A percentile compares a stretch with the other conserved stretches of the same genome.
Evolutionary conservation across 805 yeast species (phyloP).

Genomic region (Cyberlindnera mycetangii): DNA sequence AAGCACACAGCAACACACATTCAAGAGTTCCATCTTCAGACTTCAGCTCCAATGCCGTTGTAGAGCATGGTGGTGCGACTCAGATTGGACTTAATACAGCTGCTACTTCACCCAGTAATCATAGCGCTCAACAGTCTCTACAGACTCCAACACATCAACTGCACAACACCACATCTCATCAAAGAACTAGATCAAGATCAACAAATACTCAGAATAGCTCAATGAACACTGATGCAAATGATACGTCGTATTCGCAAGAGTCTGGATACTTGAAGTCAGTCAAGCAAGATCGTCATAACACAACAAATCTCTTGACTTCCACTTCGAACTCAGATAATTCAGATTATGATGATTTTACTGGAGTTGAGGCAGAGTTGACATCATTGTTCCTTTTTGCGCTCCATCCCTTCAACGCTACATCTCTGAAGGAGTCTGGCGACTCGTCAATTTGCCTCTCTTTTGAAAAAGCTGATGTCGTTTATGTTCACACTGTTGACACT

Average conservation of each 20-base stretch:
- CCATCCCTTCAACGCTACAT: constrained; percentile 55
- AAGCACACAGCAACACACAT: background rate
- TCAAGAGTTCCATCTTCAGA: background rate
- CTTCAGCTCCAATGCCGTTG: background rate
- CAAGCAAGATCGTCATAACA: constrained; percentile 66
- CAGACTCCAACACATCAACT: background rate
- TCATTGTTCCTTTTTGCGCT: constrained; percentile 54
- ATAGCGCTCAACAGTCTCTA: background rate
- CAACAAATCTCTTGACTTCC: constrained; percentile 37
- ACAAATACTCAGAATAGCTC: constrained; percentile 12
- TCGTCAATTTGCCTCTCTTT: constrained; percentile 73
- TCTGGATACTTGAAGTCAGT: constrained; percentile 42
- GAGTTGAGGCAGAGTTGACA: constrained; percentile 43
- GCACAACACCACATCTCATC: background rate
- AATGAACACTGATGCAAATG: constrained; percentile 15
- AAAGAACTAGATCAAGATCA: constrained; percentile 7
- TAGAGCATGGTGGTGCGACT: constrained; percentile 5
- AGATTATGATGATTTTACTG: background rate
- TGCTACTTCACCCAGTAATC: constrained; percentile 3
- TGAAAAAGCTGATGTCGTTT: constrained; percentile 65
- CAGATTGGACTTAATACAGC: background rate
- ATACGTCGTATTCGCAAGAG: constrained; percentile 24
- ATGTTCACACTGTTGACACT: constrained; percentile 73
- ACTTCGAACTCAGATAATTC: background rate
- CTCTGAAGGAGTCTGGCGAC: constrained; percentile 63